phyloP scores from a whole-genome alignment of 2,329 filamentous ascomycete species.

The Aspergillus glaucus region DNA sequence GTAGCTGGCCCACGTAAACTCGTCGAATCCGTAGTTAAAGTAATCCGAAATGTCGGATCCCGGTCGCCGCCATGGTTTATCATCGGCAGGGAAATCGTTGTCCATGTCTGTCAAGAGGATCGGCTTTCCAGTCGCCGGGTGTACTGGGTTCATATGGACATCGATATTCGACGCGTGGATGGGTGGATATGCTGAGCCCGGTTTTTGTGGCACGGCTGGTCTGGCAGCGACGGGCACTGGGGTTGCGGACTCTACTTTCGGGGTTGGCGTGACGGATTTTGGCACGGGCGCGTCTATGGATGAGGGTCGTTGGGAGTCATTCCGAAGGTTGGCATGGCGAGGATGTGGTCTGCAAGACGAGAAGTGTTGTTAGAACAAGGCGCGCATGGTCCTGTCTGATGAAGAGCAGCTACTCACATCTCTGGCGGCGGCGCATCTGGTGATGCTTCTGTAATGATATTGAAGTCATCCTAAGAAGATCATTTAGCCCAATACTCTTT shows the following conservation, averaged over 20 bases:
- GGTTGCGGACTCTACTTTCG: conserved; percentile 27
- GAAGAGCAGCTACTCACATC: conserved; percentile 23
- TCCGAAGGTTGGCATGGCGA: conserved; percentile 31
- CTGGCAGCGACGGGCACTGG: conserved; percentile 27
- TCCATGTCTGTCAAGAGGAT: conserved; percentile 75
- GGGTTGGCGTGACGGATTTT: conserved; percentile 32
- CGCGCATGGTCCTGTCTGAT: background rate
- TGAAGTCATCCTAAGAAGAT: conserved; percentile 39
- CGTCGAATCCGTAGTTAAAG: conserved; percentile 98
- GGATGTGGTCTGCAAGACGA: conserved; percentile 29
- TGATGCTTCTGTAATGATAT: conserved; percentile 45
- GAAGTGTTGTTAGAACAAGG: background rate
- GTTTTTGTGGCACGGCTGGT: conserved; percentile 40
- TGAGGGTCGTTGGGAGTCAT: conserved; percentile 28
- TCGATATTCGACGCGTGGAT: conserved; percentile 73
- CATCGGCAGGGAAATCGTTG: conserved; percentile 62
- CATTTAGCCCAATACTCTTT: conserved; percentile 9
- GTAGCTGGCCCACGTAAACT: conserved; percentile 96
- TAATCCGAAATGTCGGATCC: conserved; percentile 94
- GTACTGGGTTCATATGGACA: conserved; percentile 73
- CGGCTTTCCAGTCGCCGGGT: conserved; percentile 68
- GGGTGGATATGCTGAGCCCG: conserved; percentile 60
- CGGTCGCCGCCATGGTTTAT: conserved; percentile 89
- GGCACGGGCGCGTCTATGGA: conserved; percentile 26
- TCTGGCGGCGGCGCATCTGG: conserved; percentile 34